phyloP scores from a whole-genome alignment of 345 rosid species.

The Euphorbia pulcherrima region DNA sequence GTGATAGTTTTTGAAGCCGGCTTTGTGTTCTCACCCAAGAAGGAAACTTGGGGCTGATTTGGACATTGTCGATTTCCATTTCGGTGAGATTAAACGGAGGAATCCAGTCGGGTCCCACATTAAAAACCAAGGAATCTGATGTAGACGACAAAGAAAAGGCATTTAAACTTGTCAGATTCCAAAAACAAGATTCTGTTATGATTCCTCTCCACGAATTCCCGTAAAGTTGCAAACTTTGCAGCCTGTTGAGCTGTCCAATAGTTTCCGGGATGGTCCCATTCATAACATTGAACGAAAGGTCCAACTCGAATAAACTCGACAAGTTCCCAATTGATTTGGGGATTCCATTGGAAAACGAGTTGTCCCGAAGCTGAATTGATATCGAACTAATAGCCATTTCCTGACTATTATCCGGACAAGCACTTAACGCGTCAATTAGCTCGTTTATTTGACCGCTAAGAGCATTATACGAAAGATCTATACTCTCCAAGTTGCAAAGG shows the following conservation, averaged over 20 bases:
- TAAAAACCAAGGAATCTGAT: background rate
- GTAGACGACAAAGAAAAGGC: background rate
- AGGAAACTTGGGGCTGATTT: constrained; percentile 3
- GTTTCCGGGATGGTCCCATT: constrained; percentile 17
- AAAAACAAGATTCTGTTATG: constrained; percentile 12
- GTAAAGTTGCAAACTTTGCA: constrained; percentile 1
- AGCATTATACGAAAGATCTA: constrained; percentile 44
- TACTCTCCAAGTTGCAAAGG: constrained; percentile 27
- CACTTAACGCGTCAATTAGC: constrained; percentile 19
- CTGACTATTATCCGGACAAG: constrained; percentile 22
- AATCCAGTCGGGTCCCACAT: constrained; percentile 7
- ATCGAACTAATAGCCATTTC: constrained; percentile 19
- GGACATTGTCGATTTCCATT: constrained; percentile 5
- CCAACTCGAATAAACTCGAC: background rate
- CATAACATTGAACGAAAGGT: constrained; percentile 5
- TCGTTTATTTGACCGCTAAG: constrained; percentile 36
- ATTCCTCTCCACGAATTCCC: constrained; percentile 21
- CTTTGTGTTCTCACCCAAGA: constrained; percentile 14
- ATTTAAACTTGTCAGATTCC: constrained; percentile 9
- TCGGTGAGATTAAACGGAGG: constrained; percentile 10
- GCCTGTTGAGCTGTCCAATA: constrained; percentile 7
- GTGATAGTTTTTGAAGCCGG: background rate
- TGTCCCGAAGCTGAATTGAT: background rate
- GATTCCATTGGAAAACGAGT: constrained; percentile 12
- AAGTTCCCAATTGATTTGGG: constrained; percentile 13